Percentiles rank a stretch among this genome's conserved stretches.
Conservation (phyloP, 2,329 filamentous ascomycete genomes). For the Ascochyta fabae region DNA sequence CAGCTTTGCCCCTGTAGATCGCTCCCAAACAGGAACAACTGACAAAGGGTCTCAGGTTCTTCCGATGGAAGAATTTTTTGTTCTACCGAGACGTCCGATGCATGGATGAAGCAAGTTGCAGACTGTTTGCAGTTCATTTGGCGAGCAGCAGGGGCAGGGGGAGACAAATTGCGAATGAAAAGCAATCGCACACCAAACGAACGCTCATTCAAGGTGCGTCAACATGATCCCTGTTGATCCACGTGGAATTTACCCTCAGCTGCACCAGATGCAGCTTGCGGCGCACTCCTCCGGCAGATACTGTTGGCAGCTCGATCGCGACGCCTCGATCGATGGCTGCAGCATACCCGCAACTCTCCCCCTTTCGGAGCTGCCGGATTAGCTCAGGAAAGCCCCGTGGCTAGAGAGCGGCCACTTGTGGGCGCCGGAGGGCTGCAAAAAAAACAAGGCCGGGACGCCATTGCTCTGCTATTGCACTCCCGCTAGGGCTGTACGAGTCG, state of each 20-base stretch:
- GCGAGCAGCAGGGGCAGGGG: constrained; percentile 27
- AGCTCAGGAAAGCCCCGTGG: constrained; percentile 6
- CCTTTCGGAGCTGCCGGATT: constrained; percentile 28
- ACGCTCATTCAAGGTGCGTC: constrained; percentile 23
- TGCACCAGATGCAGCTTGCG: constrained; percentile 19
- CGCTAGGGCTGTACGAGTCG: constrained; percentile 38
- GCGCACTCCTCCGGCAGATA: constrained; percentile 8
- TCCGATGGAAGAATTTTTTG: constrained; percentile 18
- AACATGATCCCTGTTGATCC: constrained; percentile 34
- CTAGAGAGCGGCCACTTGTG: constrained; percentile 23
- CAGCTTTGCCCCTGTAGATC: constrained; percentile 30
- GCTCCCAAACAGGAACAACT: constrained; percentile 8
- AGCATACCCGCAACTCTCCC: constrained; percentile 18
- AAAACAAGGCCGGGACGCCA: constrained; percentile 22
- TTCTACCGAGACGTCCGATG: constrained; percentile 17
- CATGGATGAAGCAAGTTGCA: constrained; percentile 19
- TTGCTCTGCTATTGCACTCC: constrained; percentile 26
- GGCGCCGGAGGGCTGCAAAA: constrained; percentile 22
- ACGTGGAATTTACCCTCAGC: constrained; percentile 38
- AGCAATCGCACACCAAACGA: constrained; percentile 24
- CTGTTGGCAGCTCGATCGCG: constrained; percentile 11
- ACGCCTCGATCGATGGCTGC: constrained; percentile 23
- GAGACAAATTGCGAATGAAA: constrained; percentile 38
- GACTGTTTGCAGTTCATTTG: constrained; percentile 16
- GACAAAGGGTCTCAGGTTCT: constrained; percentile 13